Base-by-base conservation (phyloP, 1,284 basidiomycete species). In the Rhodotorula sp. region DNA sequence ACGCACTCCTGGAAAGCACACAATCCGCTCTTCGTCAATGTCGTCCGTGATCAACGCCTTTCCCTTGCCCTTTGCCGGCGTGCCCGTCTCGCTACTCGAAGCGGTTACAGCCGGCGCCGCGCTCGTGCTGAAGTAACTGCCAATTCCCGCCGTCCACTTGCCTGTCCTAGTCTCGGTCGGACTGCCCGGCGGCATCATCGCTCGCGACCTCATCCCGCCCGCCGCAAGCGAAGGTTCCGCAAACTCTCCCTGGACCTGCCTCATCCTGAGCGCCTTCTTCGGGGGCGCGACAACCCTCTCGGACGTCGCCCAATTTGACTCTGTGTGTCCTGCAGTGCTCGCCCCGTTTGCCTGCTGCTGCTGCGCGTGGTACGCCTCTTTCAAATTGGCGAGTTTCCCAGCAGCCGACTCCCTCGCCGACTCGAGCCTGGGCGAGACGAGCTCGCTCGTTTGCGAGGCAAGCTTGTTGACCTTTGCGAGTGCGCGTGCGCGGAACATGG, bases 1-100 rank as follows among this genome's bases (percentile, higher is more conserved):
- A 57, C 73, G 50, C 48, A 74, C 73, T 34, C 73, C 73, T 4
- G 73, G 70, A 57, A 74, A 74, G 47, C 61, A 65, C 8, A 70
- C 64, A 30, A 74, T 28, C 46, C 59, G 68, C 28, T 74, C 73
- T 46, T 74, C 68, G 34, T 68, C 65, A 3, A 58, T 7, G 18
- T 69, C 64, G 20, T 65, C 55, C 20, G 10, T 46, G 22, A 40
- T 28, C 16, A 54, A 26, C 9, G 40, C 53, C 47, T 56, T 63
- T 9, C 53, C 62, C 47, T 62, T 54, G 22, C 44, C 52, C 53
- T 54, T 54, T 7, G 18, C 30, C 7, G 40, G 10, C 18, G n/a
- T 7, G 18, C 24, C 15, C 34, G 31, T 40, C 26, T 10, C 37
- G 4, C 44, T 16, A 18, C 24, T 56, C 53, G 30, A 40, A 8